Percentiles rank a stretch among this genome's conserved stretches.
Evolutionary conservation across 1,284 basidiomycete genomes (phyloP).

Genomic region (Moesziomyces aphidis): DNA sequence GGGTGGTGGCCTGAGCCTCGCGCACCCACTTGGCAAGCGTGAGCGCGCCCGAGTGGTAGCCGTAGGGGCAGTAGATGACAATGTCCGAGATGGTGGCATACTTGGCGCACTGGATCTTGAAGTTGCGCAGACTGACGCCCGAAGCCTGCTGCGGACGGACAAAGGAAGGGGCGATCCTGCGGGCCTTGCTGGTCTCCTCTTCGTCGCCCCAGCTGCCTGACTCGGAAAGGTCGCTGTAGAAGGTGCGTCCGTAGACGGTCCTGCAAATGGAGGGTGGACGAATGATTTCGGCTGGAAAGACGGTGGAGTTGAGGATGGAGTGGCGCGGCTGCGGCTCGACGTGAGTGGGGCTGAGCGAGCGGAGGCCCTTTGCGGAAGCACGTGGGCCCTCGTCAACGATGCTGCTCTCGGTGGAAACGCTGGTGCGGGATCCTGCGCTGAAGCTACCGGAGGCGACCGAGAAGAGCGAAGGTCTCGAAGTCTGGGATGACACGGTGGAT

Average conservation of each 20-base stretch:
- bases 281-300: constrained; percentile 55
- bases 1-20: constrained; percentile 59
- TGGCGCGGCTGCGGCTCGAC: constrained; percentile 52
- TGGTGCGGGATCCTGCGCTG: constrained; percentile 38
- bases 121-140: constrained; percentile 64
- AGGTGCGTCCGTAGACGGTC: constrained; percentile 30
- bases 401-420: constrained; percentile 43
- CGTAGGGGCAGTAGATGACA: constrained; percentile 77
- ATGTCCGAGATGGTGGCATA: constrained; percentile 90
- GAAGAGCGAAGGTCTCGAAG: constrained; percentile 51
- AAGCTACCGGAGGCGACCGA: constrained; percentile 34
- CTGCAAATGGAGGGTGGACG: constrained; percentile 36
- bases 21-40: constrained; percentile 56
- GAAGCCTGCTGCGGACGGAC: constrained; percentile 44
- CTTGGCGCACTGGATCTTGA: constrained; percentile 73
- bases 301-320: constrained; percentile 57
- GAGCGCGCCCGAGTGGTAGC: constrained; percentile 54
- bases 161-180: constrained; percentile 41
- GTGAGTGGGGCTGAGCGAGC: not conserved
- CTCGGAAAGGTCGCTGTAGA: constrained; percentile 24
- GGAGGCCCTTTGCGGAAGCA: constrained; percentile 6
- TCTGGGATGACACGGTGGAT: constrained; percentile 46
- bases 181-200: constrained; percentile 12
- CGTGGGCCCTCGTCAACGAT: constrained; percentile 23
- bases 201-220: constrained; percentile 19